Percentiles rank a stretch among this genome's conserved stretches.
Evolutionary conservation across 2,329 filamentous ascomycete species (phyloP).

Genomic region (Colletotrichum godetiae): DNA sequence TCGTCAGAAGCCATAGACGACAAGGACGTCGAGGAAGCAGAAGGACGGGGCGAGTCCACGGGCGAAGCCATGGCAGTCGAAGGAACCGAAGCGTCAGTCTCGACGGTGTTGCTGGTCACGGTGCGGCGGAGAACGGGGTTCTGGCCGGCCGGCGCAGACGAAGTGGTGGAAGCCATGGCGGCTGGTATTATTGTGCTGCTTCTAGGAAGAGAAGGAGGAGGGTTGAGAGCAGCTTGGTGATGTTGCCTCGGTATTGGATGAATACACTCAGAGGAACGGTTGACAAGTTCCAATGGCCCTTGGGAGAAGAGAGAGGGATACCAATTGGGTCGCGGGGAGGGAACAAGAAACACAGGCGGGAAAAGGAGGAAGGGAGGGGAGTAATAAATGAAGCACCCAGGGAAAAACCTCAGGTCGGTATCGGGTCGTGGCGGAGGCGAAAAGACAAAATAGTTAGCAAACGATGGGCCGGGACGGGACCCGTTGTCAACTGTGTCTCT

Average conservation of each 20-base stretch:
- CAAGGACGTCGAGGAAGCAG: slow-evolving; percentile 88
- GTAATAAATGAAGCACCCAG: slow-evolving; percentile 30
- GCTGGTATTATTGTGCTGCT: slow-evolving; percentile 8
- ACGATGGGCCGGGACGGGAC: slow-evolving; percentile 25
- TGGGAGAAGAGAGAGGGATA: slow-evolving; percentile 17
- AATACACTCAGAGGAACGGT: slow-evolving; percentile 25
- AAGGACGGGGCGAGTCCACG: slow-evolving; percentile 68
- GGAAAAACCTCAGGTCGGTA: slow-evolving; percentile 11
- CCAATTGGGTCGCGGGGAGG: slow-evolving; percentile 12
- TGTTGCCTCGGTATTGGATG: slow-evolving; percentile 10
- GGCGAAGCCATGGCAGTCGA: slow-evolving; percentile 69
- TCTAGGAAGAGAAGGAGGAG: background rate
- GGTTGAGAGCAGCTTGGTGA: background rate
- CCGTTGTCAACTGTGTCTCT: slow-evolving; percentile 23
- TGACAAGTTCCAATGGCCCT: slow-evolving; percentile 32
- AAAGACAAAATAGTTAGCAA: slow-evolving; percentile 23
- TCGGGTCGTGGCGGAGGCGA: slow-evolving; percentile 29
- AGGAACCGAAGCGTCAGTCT: slow-evolving; percentile 60
- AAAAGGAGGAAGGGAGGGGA: slow-evolving; percentile 14
- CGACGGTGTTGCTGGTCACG: slow-evolving; percentile 51
- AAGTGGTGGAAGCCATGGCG: slow-evolving; percentile 59
- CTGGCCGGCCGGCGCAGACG: slow-evolving; percentile 55
- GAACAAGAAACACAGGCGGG: background rate
- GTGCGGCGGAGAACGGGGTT: slow-evolving; percentile 61
- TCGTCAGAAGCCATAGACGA: slow-evolving; percentile 85